Conservation (phyloP, 495 filamentous ascomycete genomes). For the Penicillium pancosmium region DNA sequence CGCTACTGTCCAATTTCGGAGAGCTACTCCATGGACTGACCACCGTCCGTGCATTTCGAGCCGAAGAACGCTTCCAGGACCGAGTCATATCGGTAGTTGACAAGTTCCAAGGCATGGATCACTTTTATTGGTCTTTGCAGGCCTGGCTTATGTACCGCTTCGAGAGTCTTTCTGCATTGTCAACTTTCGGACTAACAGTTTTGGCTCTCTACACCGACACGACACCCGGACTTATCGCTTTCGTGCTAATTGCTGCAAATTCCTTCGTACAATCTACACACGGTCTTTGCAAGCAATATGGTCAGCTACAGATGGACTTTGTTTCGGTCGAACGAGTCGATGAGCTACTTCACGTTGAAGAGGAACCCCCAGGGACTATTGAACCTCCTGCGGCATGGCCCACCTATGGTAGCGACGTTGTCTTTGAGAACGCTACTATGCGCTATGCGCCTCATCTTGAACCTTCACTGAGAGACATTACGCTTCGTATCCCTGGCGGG, state of each 20-base stretch:
- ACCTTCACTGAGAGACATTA: conserved; percentile 64
- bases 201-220: conserved; percentile 70
- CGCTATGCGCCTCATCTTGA: conserved; percentile 76
- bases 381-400: conserved; percentile 78
- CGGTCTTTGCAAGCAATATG: conserved; percentile 71
- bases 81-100: conserved; percentile 76
- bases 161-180: conserved; percentile 66
- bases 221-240: conserved; percentile 74
- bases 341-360: conserved; percentile 72
- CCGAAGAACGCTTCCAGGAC: conserved; percentile 72
- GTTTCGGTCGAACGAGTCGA: conserved; percentile 84
- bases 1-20: conserved; percentile 84
- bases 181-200: conserved; percentile 70
- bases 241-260: conserved; percentile 56
- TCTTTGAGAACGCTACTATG: conserved; percentile 75
- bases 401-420: conserved; percentile 64
- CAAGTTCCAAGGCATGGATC: conserved; percentile 87
- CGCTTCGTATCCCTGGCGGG: conserved; percentile 71
- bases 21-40: conserved; percentile 76
- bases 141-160: conserved; percentile 81
- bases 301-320: conserved; percentile 85
- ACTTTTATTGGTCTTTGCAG: conserved; percentile 88
- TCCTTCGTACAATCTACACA: conserved; percentile 68
- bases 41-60: conserved; percentile 76
- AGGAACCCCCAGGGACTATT: conserved; percentile 67